Percentiles rank a stretch among this genome's conserved stretches.
These are phyloP conservation scores for Pichia eremophila DNA, from an alignment of 805 yeast genomes.

Conservation along the genomic window DNA sequence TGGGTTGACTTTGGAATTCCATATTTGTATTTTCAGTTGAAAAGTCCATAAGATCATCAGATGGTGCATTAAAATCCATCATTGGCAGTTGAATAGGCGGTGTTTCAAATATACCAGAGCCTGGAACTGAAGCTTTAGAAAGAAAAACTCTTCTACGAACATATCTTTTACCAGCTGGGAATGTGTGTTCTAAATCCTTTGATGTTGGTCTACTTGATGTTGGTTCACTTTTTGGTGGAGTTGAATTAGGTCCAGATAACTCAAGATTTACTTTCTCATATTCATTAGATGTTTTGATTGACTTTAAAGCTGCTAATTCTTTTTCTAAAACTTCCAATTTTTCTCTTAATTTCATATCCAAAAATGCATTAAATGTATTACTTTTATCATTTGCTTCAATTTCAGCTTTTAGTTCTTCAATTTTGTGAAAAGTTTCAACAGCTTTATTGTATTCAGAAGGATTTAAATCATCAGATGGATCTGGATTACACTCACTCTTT, in stretches of 20 bases:
- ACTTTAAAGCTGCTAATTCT: not conserved
- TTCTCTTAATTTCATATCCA: slow-evolving; percentile 9
- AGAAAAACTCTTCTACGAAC: slow-evolving; percentile 6
- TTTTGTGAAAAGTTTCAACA: not conserved
- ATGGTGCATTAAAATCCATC: not conserved
- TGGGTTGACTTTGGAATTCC: slow-evolving; percentile 8
- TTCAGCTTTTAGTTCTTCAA: not conserved
- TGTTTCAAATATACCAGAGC: slow-evolving; percentile 9
- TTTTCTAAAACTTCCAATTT: slow-evolving; percentile 4
- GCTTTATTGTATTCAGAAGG: not conserved
- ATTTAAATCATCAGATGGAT: not conserved
- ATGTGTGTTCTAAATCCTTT: not conserved
- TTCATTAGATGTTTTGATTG: not conserved
- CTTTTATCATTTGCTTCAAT: slow-evolving; percentile 6
- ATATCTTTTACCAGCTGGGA: slow-evolving; percentile 1
- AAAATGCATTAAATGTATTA: slow-evolving; percentile 4
- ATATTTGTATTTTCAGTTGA: not conserved
- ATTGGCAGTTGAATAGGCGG: slow-evolving; percentile 7
- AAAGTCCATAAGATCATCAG: not conserved
- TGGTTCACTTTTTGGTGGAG: not conserved
- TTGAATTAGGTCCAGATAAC: not conserved
- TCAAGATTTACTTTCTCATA: not conserved
- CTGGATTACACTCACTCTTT: not conserved
- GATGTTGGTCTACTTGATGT: not conserved
- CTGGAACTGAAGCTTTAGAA: slow-evolving; percentile 8